Conservation (phyloP, 2,329 filamentous ascomycete species). For the Hirsutella minnesotensis region DNA sequence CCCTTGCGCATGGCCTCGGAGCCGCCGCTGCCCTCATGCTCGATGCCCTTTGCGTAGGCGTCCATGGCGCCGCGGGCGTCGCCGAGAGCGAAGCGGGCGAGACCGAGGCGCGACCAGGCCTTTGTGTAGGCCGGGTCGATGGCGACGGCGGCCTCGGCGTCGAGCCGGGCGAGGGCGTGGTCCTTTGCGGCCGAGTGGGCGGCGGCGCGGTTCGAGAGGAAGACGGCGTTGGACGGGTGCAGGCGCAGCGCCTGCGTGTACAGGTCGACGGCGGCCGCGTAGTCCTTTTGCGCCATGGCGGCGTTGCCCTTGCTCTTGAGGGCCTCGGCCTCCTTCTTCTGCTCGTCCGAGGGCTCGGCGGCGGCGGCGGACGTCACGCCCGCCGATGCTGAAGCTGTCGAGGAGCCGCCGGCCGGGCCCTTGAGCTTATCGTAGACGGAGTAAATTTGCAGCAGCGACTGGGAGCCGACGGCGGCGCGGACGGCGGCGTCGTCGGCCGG, state of each 20-base stretch:
- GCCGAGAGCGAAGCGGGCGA: slow-evolving; percentile 83
- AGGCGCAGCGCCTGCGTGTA: slow-evolving; percentile 82
- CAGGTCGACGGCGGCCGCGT: slow-evolving; percentile 65
- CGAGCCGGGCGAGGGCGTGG: slow-evolving; percentile 71
- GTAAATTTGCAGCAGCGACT: slow-evolving; percentile 87
- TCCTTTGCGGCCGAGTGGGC: slow-evolving; percentile 78
- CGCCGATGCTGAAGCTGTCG: not conserved
- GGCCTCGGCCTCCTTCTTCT: slow-evolving; percentile 72
- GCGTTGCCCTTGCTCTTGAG: slow-evolving; percentile 88
- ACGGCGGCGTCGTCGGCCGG: slow-evolving; percentile 62
- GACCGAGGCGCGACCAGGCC: slow-evolving; percentile 86
- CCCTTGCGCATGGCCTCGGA: slow-evolving; percentile 97
- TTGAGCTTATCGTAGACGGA: slow-evolving; percentile 93
- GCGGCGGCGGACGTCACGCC: slow-evolving; percentile 15
- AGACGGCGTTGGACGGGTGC: slow-evolving; percentile 81
- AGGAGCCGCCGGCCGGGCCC: slow-evolving; percentile 28
- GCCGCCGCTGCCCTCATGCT: slow-evolving; percentile 85
- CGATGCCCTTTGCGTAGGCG: slow-evolving; percentile 85
- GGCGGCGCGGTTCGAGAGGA: slow-evolving; percentile 92
- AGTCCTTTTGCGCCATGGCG: slow-evolving; percentile 92
- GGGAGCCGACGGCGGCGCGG: slow-evolving; percentile 66
- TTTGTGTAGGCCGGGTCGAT: slow-evolving; percentile 92
- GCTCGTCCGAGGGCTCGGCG: slow-evolving; percentile 30
- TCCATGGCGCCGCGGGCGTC: slow-evolving; percentile 89
- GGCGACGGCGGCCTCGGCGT: slow-evolving; percentile 82